Percentiles rank a stretch among this genome's conserved stretches.
phyloP scores from a whole-genome alignment of 2,329 filamentous ascomycete species.

The Colletotrichum zoysiae region DNA sequence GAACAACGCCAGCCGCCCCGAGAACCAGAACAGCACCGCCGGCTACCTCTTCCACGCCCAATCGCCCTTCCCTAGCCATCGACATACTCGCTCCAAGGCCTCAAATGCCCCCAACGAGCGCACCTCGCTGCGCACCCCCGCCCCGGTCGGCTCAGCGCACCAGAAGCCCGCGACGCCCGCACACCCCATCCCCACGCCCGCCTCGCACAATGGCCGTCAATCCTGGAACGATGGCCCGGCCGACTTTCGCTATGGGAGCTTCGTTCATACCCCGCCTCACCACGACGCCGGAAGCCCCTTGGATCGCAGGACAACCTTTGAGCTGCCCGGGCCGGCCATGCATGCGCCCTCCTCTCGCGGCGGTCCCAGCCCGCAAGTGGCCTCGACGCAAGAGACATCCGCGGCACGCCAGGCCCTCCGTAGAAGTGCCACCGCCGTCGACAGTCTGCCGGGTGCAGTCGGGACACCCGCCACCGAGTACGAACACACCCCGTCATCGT shows the following conservation, averaged over 20 bases:
- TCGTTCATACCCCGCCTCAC: conserved; percentile 58
- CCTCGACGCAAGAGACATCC: conserved; percentile 38
- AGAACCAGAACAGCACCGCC: conserved; percentile 17
- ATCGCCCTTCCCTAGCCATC: conserved; percentile 29
- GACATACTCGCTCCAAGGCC: neutral
- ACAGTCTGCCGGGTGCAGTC: neutral
- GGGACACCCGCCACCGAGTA: conserved; percentile 10
- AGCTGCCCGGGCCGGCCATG: conserved; percentile 67
- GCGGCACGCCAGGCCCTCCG: conserved; percentile 48
- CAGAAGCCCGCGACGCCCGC: conserved; percentile 43
- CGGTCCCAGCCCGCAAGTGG: conserved; percentile 41
- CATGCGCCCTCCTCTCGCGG: conserved; percentile 52
- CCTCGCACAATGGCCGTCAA: conserved; percentile 53
- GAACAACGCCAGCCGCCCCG: conserved; percentile 14
- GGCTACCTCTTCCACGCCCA: conserved; percentile 16
- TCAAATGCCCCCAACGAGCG: conserved; percentile 44
- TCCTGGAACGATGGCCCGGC: conserved; percentile 55
- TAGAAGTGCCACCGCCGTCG: conserved; percentile 53
- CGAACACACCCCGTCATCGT: conserved; percentile 20
- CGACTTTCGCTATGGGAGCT: conserved; percentile 66
- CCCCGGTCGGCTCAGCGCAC: conserved; percentile 44
- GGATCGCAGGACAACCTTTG: conserved; percentile 53
- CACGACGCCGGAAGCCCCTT: conserved; percentile 46
- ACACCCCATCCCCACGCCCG: conserved; percentile 43
- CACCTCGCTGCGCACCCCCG: conserved; percentile 46